These are phyloP conservation scores for Flaveria floridana DNA, from an alignment of 140 eudicot genomes.

Conservation along the genomic window DNA sequence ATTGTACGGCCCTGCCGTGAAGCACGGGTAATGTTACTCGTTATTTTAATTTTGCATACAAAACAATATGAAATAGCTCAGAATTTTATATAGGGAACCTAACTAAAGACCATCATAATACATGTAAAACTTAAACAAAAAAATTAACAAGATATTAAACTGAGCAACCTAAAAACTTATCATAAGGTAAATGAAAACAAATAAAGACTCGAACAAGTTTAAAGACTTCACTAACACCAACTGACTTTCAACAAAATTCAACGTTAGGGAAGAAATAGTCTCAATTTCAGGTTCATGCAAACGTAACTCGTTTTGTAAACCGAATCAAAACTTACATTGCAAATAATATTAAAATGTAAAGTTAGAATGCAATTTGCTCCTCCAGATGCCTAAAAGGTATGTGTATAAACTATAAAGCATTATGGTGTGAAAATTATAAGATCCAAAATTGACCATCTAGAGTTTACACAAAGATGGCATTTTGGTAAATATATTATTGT, in stretches of 20 bases:
- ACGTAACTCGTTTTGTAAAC: background rate
- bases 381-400: background rate
- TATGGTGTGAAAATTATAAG: background rate
- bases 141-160: too few species aligned
- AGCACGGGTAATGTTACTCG: too few species aligned
- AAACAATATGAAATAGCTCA: too few species aligned
- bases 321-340: background rate
- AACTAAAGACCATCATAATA: too few species aligned
- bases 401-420: background rate
- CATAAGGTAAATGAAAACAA: too few species aligned
- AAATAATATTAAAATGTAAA: background rate
- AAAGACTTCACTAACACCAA: too few species aligned
- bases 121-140: too few species aligned
- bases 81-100: too few species aligned
- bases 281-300: background rate
- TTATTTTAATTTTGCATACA: too few species aligned
- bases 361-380: background rate
- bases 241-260: background rate
- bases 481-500: background rate
- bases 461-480: background rate
- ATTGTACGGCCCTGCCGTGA: too few species aligned
- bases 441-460: conserved; percentile 10
- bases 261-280: background rate
- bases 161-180: too few species aligned
- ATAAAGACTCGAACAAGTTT: too few species aligned